Evolutionary conservation across 257 asterid species (phyloP), one percentile per base, ranked within the genome.

Genomic region (Apocynum venetum): DNA sequence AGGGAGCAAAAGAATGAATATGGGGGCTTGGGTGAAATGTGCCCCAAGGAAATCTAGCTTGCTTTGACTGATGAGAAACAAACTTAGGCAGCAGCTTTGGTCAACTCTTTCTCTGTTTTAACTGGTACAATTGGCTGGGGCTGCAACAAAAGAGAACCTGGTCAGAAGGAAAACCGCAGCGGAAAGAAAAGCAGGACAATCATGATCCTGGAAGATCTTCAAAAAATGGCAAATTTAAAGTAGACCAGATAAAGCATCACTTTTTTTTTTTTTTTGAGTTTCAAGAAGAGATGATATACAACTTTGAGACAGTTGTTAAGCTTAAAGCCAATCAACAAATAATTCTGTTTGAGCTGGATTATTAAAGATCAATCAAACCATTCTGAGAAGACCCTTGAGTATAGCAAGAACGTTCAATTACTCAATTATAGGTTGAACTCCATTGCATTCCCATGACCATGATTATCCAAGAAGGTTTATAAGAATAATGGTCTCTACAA

Each of bases 101-200:
- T 81, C 84, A 91, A 52, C 82, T 88, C 88, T 69, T 85, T 87
- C 74, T 70, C 84, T 19, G 77, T 31, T 6, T 79, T 46, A 40
- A 71, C 73, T 2, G 82, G 72, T 46, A 80, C 81, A 35, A 68
- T 68, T 70, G 82, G 71, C 82, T 69, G 80, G 12, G 91, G 92
- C 97, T 91, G 93, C 87, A 84, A 78, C 40, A 76, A 85, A 73
- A 80, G 35, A 60, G 10, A 71, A 72, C 55, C 17, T 59, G 55
- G 31, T 48, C 44, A 56, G 31, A 55, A 72, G 12, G 12, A 15
- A 4, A 61, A 71, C 40, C 31, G 48, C 11, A 12, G 68, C 36
- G 17, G 6, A 4, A 40, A 4, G 4, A 14, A 46, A 35, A 66
- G 38, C 14, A 53, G 9, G 46, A 48, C 36, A 64, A 3, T 20